A percentile compares a stretch with the other conserved stretches of the same genome.
Conservation (phyloP, 148 eudicot species). For the Chenopodium suecicum region DNA sequence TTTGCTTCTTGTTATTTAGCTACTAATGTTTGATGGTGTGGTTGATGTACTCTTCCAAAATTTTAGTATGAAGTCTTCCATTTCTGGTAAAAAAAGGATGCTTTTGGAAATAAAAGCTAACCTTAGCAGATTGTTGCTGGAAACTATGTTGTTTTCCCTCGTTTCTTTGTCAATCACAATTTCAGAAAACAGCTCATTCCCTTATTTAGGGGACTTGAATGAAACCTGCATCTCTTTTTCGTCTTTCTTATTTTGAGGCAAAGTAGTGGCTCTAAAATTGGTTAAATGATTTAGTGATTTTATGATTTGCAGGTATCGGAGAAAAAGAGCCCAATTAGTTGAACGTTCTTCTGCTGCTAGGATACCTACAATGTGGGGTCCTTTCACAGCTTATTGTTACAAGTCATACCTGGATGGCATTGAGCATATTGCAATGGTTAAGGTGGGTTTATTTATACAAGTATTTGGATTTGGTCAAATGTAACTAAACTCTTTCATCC, state of each 20-base stretch:
- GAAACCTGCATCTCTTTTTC: background rate
- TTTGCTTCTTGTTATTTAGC: background rate
- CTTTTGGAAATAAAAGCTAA: no score
- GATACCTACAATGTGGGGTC: conserved; percentile 90
- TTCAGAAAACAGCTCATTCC: background rate
- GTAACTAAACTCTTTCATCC: no score
- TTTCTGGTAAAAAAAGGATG: no score
- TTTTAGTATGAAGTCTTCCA: no score
- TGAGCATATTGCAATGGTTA: conserved; percentile 94
- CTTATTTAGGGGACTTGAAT: background rate
- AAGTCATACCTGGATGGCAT: conserved; percentile 81
- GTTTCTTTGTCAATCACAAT: background rate
- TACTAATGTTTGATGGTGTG: no score
- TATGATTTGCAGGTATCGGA: conserved; percentile 62
- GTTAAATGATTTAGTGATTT: conserved; percentile 4
- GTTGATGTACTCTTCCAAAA: no score
- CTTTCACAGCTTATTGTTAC: conserved; percentile 74
- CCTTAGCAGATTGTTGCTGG: no score
- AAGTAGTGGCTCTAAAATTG: background rate
- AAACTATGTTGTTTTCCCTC: background rate
- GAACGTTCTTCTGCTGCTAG: conserved; percentile 74
- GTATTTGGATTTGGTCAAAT: background rate
- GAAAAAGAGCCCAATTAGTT: conserved; percentile 70
- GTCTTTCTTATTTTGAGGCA: background rate
- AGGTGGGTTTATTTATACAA: conserved; percentile 42